Evolutionary conservation across 192 early-diverging fungal genomes (phyloP).

Genomic region (Linnemannia zychae): DNA sequence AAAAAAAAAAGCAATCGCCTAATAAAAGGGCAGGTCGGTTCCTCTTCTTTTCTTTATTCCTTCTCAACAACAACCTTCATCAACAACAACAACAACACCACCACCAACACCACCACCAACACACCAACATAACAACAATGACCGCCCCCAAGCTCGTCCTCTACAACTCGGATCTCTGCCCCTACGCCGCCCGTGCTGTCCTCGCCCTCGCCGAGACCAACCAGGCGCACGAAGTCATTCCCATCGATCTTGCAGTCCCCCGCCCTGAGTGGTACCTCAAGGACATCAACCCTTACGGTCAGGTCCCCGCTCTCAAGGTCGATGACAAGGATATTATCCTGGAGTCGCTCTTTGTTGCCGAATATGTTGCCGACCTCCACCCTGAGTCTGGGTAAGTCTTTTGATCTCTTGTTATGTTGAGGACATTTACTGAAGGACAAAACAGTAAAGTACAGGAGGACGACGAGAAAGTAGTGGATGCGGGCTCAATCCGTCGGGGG

Average conservation of each 20-base stretch:
- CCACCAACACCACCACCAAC: not conserved
- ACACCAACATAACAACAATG: conserved; percentile 3
- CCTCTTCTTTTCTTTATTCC: not conserved
- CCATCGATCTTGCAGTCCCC: conserved; percentile 77
- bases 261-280: conserved; percentile 72
- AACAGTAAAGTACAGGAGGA: no score
- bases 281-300: conserved; percentile 76
- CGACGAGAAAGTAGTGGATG: no score
- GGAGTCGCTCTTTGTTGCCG: conserved; percentile 76
- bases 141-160: conserved; percentile 63
- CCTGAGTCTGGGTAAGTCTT: conserved; percentile 64
- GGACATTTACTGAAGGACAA: no score
- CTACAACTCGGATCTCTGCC: conserved; percentile 71
- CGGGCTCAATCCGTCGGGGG: no score
- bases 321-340: conserved; percentile 69
- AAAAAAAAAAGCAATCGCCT: not conserved
- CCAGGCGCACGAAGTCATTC: conserved; percentile 63
- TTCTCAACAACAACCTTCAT: not conserved
- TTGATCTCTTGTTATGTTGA: not conserved
- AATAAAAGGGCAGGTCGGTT: not conserved
- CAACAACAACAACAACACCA: not conserved
- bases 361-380: conserved; percentile 74
- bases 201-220: conserved; percentile 72
- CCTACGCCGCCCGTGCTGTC: conserved; percentile 78
- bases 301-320: conserved; percentile 74